Base-by-base conservation (phyloP, 306 rosid species). In the Quercus variabilis region DNA sequence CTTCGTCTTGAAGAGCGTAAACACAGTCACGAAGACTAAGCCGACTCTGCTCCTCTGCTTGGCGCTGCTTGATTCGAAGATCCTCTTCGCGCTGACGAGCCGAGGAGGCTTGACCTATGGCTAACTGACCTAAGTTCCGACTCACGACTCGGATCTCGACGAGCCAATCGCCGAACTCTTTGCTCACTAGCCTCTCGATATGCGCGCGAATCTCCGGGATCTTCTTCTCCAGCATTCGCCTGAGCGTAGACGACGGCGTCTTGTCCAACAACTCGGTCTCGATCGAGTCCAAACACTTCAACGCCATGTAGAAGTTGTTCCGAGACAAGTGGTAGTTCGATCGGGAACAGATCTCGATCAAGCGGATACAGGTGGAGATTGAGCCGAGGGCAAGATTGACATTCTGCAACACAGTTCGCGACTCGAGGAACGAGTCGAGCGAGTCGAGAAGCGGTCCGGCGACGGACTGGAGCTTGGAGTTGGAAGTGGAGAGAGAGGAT, bases 11-110 rank as follows among this genome's bases (percentile, higher is more conserved):
- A 82, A 96, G 76, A 20, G 94, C 93, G 78, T 96, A 96, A 33
- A 91, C 96, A 20, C 98, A 93, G 73, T 96, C 99, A 52, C 99
- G 79, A 12, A 96, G 87, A 76, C 98, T 96, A 63, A 96, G 97
- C 57, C 99, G 89, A 65, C 98, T 93, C 89, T 96, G 99, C 81
- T 96, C 99, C 92, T 96, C 99, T 30, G 99, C 99, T 76, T 96
- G 97, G 2, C 99, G 93, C 90, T 96, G 99, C 90, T 96, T 96
- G 73, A 91, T 96, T 68, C 99, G 79, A 55, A 96, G 97, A 83
- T 95, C 99, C 86, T 96, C 99, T 74, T 96, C 99, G 38, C 98
- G 86, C 84, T 96, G 99, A 79, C 99, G 85, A 80, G 98, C 98
- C 13, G 98, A 82, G 9, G 99, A 93, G 12, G 99, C 99, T 72